Base-by-base conservation (phyloP, 805 yeast genomes). In the Schwanniomyces pseudopolymorphus region DNA sequence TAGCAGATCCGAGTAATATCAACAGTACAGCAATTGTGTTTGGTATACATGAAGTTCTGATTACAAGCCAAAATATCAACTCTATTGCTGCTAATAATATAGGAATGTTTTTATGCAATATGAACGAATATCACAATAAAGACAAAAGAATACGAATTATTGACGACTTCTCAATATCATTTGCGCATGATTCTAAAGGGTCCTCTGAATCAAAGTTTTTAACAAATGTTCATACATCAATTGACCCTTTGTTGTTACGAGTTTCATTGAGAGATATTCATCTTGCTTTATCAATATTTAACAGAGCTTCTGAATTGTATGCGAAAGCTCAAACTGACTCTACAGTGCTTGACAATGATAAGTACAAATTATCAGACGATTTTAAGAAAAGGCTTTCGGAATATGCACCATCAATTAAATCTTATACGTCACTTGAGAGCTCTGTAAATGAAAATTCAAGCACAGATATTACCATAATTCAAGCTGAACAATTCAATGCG, bases 11-110 rank as follows among this genome's bases (percentile, higher is more conserved):
- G 0, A 75, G 84, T 0, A 71, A 75, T 6, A 60, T 66, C 2
- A 76, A 83, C 49, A 81, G 96, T 0, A 96, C 91, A 56, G 98
- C 98, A 0, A 78, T 92, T 49, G 97, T 92, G 1, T 85, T 94
- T 69, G 87, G 88, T 57, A 81, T 90, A 11, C 95, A 86, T 48
- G 96, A 91, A 58, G 65, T 90, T 2, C 67, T 85, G 39, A 60
- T 88, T 3, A 78, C 92, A 0, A 81, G 85, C 48, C 90, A 86
- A 57, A 80, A 82, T 46, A 80, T 85, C 3, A 65, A 78, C 0
- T 78, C 92, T 0, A 60, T 90, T 5, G 81, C 87, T 22, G 84
- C 88, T 0, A 79, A 84, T 52, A 88, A 86, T 48, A 80, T 90
- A 43, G 97, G 98, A 2, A 81, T 94, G 85, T 94, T 87, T 58